phyloP scores from a whole-genome alignment of 345 rosid genomes.

The Gynandropsis gynandra region DNA sequence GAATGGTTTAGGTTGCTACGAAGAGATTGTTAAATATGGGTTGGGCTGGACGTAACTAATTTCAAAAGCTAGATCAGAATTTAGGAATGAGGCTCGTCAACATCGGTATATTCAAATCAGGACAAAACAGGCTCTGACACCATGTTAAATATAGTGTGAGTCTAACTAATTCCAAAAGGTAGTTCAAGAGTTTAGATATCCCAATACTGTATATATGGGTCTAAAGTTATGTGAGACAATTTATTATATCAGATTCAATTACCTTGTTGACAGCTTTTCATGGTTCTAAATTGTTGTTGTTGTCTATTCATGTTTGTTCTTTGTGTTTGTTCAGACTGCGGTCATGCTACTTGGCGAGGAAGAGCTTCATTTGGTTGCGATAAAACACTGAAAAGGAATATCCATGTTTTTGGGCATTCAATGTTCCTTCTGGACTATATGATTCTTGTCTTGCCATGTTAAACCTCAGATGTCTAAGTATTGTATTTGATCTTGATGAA shows the following conservation, averaged over 20 bases:
- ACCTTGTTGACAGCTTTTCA: constrained; percentile 7
- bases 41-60: no score
- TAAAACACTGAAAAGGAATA: constrained; percentile 43
- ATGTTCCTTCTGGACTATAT: constrained; percentile 63
- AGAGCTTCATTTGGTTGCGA: constrained; percentile 97
- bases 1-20: neutral
- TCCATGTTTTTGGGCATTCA: constrained; percentile 93
- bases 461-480: constrained; percentile 90
- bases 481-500: constrained; percentile 98
- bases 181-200: no score
- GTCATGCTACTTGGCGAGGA: constrained; percentile 62
- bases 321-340: constrained; percentile 64
- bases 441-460: constrained; percentile 78
- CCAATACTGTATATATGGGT: no score
- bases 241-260: no score
- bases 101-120: no score
- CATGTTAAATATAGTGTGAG: no score
- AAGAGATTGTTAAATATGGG: constrained; percentile 4
- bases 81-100: no score
- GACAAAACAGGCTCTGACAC: no score
- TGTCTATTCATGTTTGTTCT: neutral
- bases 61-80: no score
- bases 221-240: no score
- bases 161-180: no score
- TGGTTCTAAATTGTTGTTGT: constrained; percentile 5